These are phyloP conservation scores for Euphorbia schlechtendalii DNA, from an alignment of 441 rosid species.

Conservation along the genomic window DNA sequence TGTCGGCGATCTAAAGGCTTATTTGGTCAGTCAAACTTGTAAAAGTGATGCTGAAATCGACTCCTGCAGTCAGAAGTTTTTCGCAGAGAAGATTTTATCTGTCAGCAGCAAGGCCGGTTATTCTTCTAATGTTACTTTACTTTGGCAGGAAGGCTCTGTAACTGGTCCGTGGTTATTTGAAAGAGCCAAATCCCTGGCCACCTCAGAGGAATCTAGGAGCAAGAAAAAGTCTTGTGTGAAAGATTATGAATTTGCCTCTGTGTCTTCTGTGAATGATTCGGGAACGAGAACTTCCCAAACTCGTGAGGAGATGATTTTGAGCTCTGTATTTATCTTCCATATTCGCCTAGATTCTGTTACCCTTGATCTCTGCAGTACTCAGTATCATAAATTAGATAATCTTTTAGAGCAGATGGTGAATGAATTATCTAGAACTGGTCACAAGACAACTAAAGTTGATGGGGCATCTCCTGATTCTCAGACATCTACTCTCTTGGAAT, in stretches of 20 bases:
- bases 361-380: slow-evolving; percentile 43
- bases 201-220: slow-evolving; percentile 47
- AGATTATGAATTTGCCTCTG: slow-evolving; percentile 71
- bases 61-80: slow-evolving; percentile 31
- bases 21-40: slow-evolving; percentile 46
- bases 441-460: slow-evolving; percentile 22
- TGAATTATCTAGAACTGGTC: slow-evolving; percentile 35
- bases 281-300: slow-evolving; percentile 49
- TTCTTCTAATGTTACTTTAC: slow-evolving; percentile 58
- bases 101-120: slow-evolving; percentile 38
- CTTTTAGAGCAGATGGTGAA: slow-evolving; percentile 50
- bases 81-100: slow-evolving; percentile 49
- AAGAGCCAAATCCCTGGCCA: slow-evolving; percentile 73
- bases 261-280: slow-evolving; percentile 46
- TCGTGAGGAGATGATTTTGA: slow-evolving; percentile 58
- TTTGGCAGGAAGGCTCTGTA: slow-evolving; percentile 72
- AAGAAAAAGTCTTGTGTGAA: slow-evolving; percentile 40
- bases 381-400: slow-evolving; percentile 36
- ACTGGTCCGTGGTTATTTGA: slow-evolving; percentile 68
- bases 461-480: slow-evolving; percentile 39
- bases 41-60: slow-evolving; percentile 32
- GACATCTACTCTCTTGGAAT: slow-evolving; percentile 63
- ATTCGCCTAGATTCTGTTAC: slow-evolving; percentile 43
- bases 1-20: slow-evolving; percentile 52
- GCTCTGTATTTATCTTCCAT: slow-evolving; percentile 61